phyloP scores from a whole-genome alignment of 441 rosid genomes.

The Cnidoscolus chayamansa region DNA sequence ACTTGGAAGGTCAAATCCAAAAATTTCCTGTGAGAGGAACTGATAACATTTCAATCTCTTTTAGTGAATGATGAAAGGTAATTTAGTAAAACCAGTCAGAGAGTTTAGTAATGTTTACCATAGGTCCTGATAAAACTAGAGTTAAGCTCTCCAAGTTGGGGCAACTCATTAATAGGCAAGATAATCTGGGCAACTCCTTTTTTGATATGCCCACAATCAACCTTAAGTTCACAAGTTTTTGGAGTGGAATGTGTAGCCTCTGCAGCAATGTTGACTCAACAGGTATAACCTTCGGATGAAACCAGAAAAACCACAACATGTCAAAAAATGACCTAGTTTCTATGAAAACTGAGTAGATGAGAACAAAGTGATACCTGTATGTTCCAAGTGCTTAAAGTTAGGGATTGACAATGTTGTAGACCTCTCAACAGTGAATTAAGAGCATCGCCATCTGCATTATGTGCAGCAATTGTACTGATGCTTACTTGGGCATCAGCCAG shows the following conservation, averaged over 20 bases:
- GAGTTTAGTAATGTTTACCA: slow-evolving; percentile 10
- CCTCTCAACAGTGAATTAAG: slow-evolving; percentile 19
- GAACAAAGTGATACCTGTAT: slow-evolving; percentile 23
- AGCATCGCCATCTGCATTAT: slow-evolving; percentile 1
- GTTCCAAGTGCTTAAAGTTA: slow-evolving; percentile 21
- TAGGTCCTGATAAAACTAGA: slow-evolving; percentile 5
- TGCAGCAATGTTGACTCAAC: slow-evolving; percentile 6
- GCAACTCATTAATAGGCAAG: slow-evolving; percentile 23
- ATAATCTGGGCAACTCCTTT: slow-evolving; percentile 20
- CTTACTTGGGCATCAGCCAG: slow-evolving; percentile 5
- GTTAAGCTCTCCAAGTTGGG: slow-evolving; percentile 20
- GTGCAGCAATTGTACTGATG: background rate
- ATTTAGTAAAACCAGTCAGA: background rate
- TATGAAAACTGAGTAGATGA: slow-evolving; percentile 2
- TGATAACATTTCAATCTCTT: background rate
- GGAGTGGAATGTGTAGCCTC: slow-evolving; percentile 1
- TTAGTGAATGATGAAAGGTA: background rate
- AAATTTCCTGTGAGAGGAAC: background rate
- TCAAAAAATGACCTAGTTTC: too few relatives aligned
- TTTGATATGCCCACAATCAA: slow-evolving; percentile 16
- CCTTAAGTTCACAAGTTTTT: slow-evolving; percentile 18
- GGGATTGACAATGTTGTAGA: slow-evolving; percentile 4
- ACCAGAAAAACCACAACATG: background rate
- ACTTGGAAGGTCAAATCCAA: background rate
- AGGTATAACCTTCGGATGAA: slow-evolving; percentile 15